Percentiles rank a stretch among this genome's conserved stretches.
phyloP scores from a whole-genome alignment of 23 red algal species.

The Agarophyton chilense region DNA sequence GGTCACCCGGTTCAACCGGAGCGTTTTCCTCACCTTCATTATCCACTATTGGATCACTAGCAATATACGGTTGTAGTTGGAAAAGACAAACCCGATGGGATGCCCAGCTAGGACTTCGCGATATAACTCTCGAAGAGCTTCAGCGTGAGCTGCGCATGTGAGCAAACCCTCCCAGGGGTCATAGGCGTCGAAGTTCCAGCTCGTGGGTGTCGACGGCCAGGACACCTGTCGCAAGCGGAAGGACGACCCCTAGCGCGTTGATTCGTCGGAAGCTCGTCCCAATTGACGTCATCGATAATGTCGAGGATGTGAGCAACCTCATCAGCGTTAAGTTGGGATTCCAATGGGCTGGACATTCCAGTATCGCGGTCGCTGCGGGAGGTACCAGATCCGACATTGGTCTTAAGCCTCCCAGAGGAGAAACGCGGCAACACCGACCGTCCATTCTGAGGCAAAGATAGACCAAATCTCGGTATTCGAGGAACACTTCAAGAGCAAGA shows the following conservation, averaged over 20 bases:
- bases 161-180: slow-evolving; percentile 3
- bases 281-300: background rate
- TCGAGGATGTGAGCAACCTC: background rate
- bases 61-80: too few relatives aligned
- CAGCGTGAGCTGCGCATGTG: too few relatives aligned
- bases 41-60: too few relatives aligned
- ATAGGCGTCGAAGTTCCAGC: slow-evolving; percentile 6
- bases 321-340: background rate
- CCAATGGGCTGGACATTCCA: background rate
- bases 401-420: background rate
- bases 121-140: too few relatives aligned
- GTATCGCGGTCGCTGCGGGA: background rate
- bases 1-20: too few relatives aligned
- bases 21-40: too few relatives aligned
- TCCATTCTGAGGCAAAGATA: background rate
- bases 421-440: background rate
- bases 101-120: too few relatives aligned
- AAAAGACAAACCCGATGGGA: too few relatives aligned
- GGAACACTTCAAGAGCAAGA: too few relatives aligned
- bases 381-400: background rate
- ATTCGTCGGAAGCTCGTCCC: too few relatives aligned
- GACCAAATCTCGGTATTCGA: too few relatives aligned
- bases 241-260: too few relatives aligned
- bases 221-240: background rate
- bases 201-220: background rate